Percentiles rank a stretch among this genome's conserved stretches.
Conservation (phyloP, 305 asterid genomes). For the Ajuga reptans region DNA sequence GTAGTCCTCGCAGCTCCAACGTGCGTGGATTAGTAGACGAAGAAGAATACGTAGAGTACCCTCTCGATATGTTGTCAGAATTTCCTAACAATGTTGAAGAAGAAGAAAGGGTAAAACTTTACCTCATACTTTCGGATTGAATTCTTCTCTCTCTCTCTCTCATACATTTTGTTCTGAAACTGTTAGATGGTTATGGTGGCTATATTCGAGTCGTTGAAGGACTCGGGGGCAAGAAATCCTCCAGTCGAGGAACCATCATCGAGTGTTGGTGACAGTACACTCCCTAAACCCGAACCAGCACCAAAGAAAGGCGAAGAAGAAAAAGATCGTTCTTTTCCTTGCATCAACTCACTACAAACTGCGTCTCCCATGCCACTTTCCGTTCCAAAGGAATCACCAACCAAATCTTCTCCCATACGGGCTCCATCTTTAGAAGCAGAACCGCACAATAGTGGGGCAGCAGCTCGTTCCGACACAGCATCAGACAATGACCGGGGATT, state of each 20-base stretch:
- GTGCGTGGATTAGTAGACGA: constrained; percentile 52
- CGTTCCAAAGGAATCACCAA: background rate
- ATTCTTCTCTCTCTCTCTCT: background rate
- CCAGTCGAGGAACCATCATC: constrained; percentile 29
- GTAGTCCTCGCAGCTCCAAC: constrained; percentile 39
- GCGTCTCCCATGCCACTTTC: constrained; percentile 18
- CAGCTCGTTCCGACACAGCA: constrained; percentile 25
- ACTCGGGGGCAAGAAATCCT: constrained; percentile 30
- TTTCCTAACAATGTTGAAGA: constrained; percentile 77
- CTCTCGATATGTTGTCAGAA: constrained; percentile 55
- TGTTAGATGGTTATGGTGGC: constrained; percentile 83
- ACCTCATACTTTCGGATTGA: background rate
- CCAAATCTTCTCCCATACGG: constrained; percentile 14
- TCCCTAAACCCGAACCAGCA: constrained; percentile 28
- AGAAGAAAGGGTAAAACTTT: constrained; percentile 60
- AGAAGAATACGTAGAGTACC: constrained; percentile 71
- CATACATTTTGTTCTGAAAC: constrained; percentile 3
- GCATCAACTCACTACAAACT: constrained; percentile 14
- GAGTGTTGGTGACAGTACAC: constrained; percentile 23
- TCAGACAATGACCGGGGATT: no score
- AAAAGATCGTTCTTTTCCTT: constrained; percentile 11
- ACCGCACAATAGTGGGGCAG: constrained; percentile 12
- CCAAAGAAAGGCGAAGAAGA: constrained; percentile 22
- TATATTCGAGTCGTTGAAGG: constrained; percentile 67
- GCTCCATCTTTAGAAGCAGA: constrained; percentile 18